Evolutionary conservation across 306 rosid genomes (phyloP).

Genomic region (Sicyos baderoa): DNA sequence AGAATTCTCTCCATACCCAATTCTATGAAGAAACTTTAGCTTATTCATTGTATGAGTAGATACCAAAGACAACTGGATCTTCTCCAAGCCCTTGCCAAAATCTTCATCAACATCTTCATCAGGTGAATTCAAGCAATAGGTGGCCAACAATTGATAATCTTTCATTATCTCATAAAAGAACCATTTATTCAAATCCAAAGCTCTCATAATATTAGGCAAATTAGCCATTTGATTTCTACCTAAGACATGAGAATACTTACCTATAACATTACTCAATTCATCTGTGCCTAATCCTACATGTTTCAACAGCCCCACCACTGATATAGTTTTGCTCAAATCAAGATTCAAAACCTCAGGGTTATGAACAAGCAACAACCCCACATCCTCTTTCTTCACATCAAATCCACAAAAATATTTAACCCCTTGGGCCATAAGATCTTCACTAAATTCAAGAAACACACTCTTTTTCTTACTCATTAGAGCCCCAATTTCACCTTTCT

Average conservation of each 20-base stretch:
- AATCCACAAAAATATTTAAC: conserved; percentile 46
- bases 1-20: conserved; percentile 77
- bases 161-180: conserved; percentile 44
- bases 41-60: conserved; percentile 43
- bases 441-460: conserved; percentile 39
- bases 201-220: conserved; percentile 57
- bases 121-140: conserved; percentile 28
- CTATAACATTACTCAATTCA: conserved; percentile 23
- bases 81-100: conserved; percentile 32
- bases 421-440: conserved; percentile 37
- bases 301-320: conserved; percentile 48
- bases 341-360: conserved; percentile 41
- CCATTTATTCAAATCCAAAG: conserved; percentile 61
- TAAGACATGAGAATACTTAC: conserved; percentile 38
- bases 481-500: conserved; percentile 34
- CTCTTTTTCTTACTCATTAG: conserved; percentile 36
- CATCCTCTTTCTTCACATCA: conserved; percentile 41
- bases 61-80: conserved; percentile 30
- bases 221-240: conserved; percentile 58
- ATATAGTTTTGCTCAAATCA: conserved; percentile 37
- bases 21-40: conserved; percentile 51
- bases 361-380: conserved; percentile 40
- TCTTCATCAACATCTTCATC: conserved; percentile 34
- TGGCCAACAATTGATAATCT: conserved; percentile 40
- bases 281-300: conserved; percentile 39